Percentiles rank a stretch among this genome's conserved stretches.
phyloP scores from a whole-genome alignment of 345 rosid species.

The Limnanthes douglasii region DNA sequence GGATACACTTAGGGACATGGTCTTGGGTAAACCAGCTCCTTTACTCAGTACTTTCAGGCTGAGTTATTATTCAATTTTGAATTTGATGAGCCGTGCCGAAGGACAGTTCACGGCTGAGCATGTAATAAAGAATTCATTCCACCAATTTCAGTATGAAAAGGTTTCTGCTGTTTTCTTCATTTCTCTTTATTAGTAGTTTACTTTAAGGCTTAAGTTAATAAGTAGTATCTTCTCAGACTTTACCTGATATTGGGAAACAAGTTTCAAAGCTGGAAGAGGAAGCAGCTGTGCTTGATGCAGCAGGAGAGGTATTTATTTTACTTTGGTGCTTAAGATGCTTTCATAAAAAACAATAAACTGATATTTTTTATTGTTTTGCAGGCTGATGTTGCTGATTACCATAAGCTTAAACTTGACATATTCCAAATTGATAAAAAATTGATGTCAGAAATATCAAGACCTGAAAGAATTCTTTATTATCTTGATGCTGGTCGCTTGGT shows the following conservation, averaged over 20 bases:
- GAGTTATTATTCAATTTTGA: slow-evolving; percentile 94
- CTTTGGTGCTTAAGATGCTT: no score
- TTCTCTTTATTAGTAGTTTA: background rate
- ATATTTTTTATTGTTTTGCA: slow-evolving; percentile 18
- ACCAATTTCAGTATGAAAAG: slow-evolving; percentile 96
- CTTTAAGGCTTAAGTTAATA: slow-evolving; percentile 9
- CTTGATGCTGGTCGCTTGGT: slow-evolving; percentile 93
- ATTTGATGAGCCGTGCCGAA: slow-evolving; percentile 96
- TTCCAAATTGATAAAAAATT: slow-evolving; percentile 81
- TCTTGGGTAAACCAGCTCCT: slow-evolving; percentile 98
- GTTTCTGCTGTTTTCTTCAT: slow-evolving; percentile 20
- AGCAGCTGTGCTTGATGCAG: slow-evolving; percentile 75
- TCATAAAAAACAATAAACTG: no score
- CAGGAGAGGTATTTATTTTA: slow-evolving; percentile 66
- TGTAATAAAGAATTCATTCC: slow-evolving; percentile 89
- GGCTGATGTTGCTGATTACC: slow-evolving; percentile 88
- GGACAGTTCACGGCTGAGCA: slow-evolving; percentile 98
- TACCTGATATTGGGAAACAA: slow-evolving; percentile 81
- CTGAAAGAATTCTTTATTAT: slow-evolving; percentile 85
- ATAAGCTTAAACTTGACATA: slow-evolving; percentile 73
- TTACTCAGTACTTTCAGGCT: slow-evolving; percentile 93
- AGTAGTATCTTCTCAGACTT: no score
- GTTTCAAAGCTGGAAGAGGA: slow-evolving; percentile 82
- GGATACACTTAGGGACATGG: slow-evolving; percentile 81
- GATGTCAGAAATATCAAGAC: slow-evolving; percentile 86